phyloP scores from a whole-genome alignment of 805 yeast species.

The Priceomyces fermenticarens region DNA sequence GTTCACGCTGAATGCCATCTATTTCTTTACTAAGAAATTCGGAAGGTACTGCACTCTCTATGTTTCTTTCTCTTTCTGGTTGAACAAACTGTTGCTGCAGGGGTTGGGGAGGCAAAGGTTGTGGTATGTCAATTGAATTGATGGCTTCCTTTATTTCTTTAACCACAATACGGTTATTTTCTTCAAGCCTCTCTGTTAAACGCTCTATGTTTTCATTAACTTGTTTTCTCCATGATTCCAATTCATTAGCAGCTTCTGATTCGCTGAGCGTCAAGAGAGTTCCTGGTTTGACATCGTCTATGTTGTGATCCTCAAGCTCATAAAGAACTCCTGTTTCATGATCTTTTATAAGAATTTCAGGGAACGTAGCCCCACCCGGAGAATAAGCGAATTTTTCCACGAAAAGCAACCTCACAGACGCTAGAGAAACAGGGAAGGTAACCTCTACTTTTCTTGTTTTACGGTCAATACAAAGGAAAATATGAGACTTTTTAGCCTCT shows the following conservation, averaged over 20 bases:
- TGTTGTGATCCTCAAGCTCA: slow-evolving; percentile 70
- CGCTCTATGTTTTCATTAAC: slow-evolving; percentile 18
- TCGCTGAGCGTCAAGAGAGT: slow-evolving; percentile 59
- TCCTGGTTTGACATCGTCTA: slow-evolving; percentile 60
- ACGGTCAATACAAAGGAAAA: slow-evolving; percentile 52
- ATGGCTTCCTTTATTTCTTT: slow-evolving; percentile 18
- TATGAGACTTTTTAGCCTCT: slow-evolving; percentile 3
- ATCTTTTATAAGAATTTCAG: slow-evolving; percentile 74
- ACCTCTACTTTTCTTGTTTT: slow-evolving; percentile 54
- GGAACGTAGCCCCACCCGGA: slow-evolving; percentile 68
- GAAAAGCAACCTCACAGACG: slow-evolving; percentile 64
- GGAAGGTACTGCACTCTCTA: not conserved
- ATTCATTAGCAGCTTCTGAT: slow-evolving; percentile 15
- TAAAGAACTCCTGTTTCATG: slow-evolving; percentile 57
- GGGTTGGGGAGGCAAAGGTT: slow-evolving; percentile 6
- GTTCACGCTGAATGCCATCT: slow-evolving; percentile 51
- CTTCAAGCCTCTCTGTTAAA: slow-evolving; percentile 16
- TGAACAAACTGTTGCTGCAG: slow-evolving; percentile 4
- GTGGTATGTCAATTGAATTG: slow-evolving; percentile 17
- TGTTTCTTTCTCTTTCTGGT: not conserved
- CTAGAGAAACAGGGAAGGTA: slow-evolving; percentile 45
- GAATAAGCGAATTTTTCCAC: slow-evolving; percentile 86
- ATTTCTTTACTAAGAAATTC: slow-evolving; percentile 24
- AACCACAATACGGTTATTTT: slow-evolving; percentile 10
- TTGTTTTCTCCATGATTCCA: slow-evolving; percentile 17